These are phyloP conservation scores for Sporothrix brasiliensis DNA, from an alignment of 2,329 filamentous ascomycete genomes.

Conservation along the genomic window DNA sequence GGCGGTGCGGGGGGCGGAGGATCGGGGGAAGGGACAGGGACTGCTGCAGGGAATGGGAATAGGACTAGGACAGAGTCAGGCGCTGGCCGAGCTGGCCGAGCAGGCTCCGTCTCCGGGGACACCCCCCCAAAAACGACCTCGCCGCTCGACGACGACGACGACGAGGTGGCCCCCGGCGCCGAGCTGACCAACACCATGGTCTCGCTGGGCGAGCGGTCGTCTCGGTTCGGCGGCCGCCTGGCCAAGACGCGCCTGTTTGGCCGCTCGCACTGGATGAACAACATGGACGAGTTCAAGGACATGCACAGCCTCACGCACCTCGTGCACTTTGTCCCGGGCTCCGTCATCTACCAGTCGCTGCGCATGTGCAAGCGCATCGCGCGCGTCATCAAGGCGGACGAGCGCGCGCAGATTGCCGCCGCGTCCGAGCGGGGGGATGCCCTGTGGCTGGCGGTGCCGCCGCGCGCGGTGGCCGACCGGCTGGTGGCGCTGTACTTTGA, in stretches of 20 bases:
- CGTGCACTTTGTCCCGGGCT: slow-evolving; percentile 41
- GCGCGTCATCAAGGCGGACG: slow-evolving; percentile 47
- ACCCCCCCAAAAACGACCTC: neutral
- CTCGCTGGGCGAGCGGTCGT: slow-evolving; percentile 25
- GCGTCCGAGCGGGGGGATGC: neutral
- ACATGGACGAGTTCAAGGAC: slow-evolving; percentile 35
- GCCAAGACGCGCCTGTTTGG: slow-evolving; percentile 37
- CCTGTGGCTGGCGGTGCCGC: slow-evolving; percentile 40
- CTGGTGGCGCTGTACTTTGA: slow-evolving; percentile 57
- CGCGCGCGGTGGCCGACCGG: slow-evolving; percentile 50
- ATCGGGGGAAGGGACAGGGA: too few relatives aligned
- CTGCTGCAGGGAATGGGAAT: too few relatives aligned
- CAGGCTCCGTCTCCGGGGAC: neutral
- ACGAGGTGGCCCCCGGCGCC: neutral
- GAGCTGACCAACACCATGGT: neutral
- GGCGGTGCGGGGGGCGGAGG: too few relatives aligned
- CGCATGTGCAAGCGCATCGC: slow-evolving; percentile 49
- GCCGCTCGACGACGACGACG: slow-evolving; percentile 25
- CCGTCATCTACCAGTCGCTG: slow-evolving; percentile 37
- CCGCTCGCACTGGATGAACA: slow-evolving; percentile 37
- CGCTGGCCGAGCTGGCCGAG: too few relatives aligned
- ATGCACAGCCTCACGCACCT: slow-evolving; percentile 38
- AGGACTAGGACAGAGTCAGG: too few relatives aligned
- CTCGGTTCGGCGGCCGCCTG: slow-evolving; percentile 34
- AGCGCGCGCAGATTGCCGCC: slow-evolving; percentile 26